A percentile compares a stretch with the other conserved stretches of the same genome.
These are phyloP conservation scores for Lichtheimia corymbifera DNA, from an alignment of 371 early-diverging fungal genomes.

Conservation along the genomic window DNA sequence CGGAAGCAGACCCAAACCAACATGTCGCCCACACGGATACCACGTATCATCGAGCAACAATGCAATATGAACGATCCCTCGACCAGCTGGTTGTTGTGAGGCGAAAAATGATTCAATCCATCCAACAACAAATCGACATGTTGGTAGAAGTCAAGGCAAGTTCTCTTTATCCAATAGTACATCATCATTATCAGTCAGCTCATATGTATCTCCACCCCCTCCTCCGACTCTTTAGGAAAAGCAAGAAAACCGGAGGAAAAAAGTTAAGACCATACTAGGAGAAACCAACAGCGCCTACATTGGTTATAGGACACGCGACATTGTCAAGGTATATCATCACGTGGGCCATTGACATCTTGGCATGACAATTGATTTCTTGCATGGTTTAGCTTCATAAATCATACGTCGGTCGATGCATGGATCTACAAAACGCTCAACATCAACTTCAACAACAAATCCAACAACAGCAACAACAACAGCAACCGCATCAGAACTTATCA, in stretches of 20 bases:
- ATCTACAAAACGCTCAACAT: constrained; percentile 38
- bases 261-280: constrained; percentile 30
- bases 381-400: constrained; percentile 42
- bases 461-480: constrained; percentile 13
- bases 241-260: constrained; percentile 38
- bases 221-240: constrained; percentile 17
- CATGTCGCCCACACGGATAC: constrained; percentile 32
- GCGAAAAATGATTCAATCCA: constrained; percentile 19
- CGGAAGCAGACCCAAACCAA: constrained; percentile 23
- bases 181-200: neutral
- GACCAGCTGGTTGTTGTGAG: constrained; percentile 33
- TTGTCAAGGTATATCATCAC: constrained; percentile 33
- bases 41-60: constrained; percentile 24
- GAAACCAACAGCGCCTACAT: constrained; percentile 42
- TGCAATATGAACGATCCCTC: constrained; percentile 32
- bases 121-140: constrained; percentile 16
- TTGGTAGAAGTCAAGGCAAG: constrained; percentile 18
- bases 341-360: no score
- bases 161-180: neutral
- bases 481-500: constrained; percentile 19
- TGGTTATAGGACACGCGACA: constrained; percentile 36
- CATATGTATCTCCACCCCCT: constrained; percentile 2
- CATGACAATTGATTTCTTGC: no score
- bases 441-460: constrained; percentile 22
- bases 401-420: constrained; percentile 42